phyloP scores from a whole-genome alignment of 2,329 filamentous ascomycete species.

The Exophiala calicioides region DNA sequence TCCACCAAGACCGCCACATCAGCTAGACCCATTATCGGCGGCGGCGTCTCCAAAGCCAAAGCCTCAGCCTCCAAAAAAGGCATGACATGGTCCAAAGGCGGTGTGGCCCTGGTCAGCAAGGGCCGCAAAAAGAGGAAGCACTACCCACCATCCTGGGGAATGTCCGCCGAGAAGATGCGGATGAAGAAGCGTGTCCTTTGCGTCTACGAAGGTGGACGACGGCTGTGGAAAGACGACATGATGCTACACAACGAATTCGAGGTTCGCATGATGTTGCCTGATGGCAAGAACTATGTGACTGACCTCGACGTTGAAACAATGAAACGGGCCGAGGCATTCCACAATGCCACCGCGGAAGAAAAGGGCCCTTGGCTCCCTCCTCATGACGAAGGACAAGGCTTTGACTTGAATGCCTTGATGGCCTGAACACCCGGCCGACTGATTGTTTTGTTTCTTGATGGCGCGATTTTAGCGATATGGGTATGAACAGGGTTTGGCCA shows the following conservation, averaged over 20 bases:
- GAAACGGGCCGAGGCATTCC: slow-evolving; percentile 82
- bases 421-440: slow-evolving; percentile 18
- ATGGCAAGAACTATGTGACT: slow-evolving; percentile 79
- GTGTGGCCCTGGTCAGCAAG: slow-evolving; percentile 60
- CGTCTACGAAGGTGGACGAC: slow-evolving; percentile 83
- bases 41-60: slow-evolving; percentile 46
- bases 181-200: slow-evolving; percentile 97
- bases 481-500: slow-evolving; percentile 1
- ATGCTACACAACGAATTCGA: slow-evolving; percentile 96
- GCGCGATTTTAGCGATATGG: slow-evolving; percentile 25
- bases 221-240: slow-evolving; percentile 97
- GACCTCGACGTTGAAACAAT: slow-evolving; percentile 91
- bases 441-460: slow-evolving; percentile 10
- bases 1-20: slow-evolving; percentile 55
- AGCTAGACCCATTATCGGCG: slow-evolving; percentile 54
- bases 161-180: slow-evolving; percentile 88
- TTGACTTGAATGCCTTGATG: slow-evolving; percentile 38
- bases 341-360: slow-evolving; percentile 77
- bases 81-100: slow-evolving; percentile 75
- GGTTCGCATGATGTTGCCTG: slow-evolving; percentile 77
- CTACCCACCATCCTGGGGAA: slow-evolving; percentile 93
- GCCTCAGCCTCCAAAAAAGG: slow-evolving; percentile 60
- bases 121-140: slow-evolving; percentile 89
- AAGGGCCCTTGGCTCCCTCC: slow-evolving; percentile 72
- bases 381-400: slow-evolving; percentile 20